Evolutionary conservation across 257 asterid species (phyloP).

Genomic region (Misopates orontium): DNA sequence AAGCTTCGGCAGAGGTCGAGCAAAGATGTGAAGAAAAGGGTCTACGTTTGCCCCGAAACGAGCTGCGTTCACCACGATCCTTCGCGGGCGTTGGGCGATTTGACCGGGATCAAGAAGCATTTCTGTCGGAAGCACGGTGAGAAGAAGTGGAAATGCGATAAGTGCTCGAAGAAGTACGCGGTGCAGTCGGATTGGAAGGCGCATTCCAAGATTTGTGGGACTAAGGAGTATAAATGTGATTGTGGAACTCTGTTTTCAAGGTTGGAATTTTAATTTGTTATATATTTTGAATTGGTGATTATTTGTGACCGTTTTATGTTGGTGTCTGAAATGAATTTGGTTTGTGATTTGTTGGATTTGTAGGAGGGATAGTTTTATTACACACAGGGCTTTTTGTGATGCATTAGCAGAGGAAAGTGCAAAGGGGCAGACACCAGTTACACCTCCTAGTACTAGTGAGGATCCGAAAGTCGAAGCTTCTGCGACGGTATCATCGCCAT

Average conservation of each 20-base stretch:
- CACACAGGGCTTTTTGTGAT: conserved; percentile 94
- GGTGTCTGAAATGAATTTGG: neutral
- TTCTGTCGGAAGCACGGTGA: conserved; percentile 69
- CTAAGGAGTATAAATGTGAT: conserved; percentile 64
- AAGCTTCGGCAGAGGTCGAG: conserved; percentile 58
- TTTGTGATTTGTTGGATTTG: conserved; percentile 31
- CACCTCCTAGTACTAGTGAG: conserved; percentile 42
- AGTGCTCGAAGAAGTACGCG: conserved; percentile 62
- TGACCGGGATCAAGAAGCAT: conserved; percentile 70
- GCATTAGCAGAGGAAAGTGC: conserved; percentile 76
- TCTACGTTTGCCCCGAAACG: conserved; percentile 64
- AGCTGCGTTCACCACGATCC: conserved; percentile 65
- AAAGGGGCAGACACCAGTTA: conserved; percentile 39
- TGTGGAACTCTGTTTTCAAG: conserved; percentile 71
- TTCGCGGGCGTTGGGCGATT: conserved; percentile 60
- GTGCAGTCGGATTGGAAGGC: conserved; percentile 73
- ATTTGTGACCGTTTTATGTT: neutral
- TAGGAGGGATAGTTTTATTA: conserved; percentile 91
- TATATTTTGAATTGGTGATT: neutral
- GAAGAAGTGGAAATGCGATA: conserved; percentile 70
- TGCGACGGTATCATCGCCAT: conserved; percentile 38
- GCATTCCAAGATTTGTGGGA: conserved; percentile 68
- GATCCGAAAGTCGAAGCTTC: conserved; percentile 37
- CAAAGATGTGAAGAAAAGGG: conserved; percentile 53
- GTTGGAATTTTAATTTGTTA: conserved; percentile 18